Percentiles rank a stretch among this genome's conserved stretches.
Evolutionary conservation across 1,139 yeast species (phyloP).

Genomic region (Wickerhamiella infanticola): DNA sequence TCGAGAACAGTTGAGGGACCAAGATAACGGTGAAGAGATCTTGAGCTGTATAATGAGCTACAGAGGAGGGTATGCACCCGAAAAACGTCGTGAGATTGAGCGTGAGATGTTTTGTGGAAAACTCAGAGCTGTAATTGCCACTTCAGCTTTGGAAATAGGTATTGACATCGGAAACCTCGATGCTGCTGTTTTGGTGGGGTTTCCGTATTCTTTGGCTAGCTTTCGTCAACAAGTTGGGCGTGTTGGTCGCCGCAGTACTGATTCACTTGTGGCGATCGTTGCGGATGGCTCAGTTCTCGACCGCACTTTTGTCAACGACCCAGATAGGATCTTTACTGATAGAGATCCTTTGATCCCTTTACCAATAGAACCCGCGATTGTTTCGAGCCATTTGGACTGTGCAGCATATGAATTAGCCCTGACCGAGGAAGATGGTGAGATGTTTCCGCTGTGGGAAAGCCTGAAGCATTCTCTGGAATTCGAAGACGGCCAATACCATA

Average conservation of each 20-base stretch:
- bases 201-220: slow-evolving; percentile 73
- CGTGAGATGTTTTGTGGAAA: slow-evolving; percentile 78
- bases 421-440: slow-evolving; percentile 36
- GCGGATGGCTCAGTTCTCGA: slow-evolving; percentile 80
- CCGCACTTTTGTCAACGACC: slow-evolving; percentile 63
- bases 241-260: slow-evolving; percentile 71
- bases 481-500: slow-evolving; percentile 38
- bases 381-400: slow-evolving; percentile 82
- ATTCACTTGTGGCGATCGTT: slow-evolving; percentile 67
- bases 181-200: slow-evolving; percentile 83
- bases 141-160: slow-evolving; percentile 90
- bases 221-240: slow-evolving; percentile 93
- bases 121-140: slow-evolving; percentile 74
- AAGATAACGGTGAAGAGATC: slow-evolving; percentile 24
- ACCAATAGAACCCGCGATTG: slow-evolving; percentile 39
- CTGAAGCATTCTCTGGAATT: neutral
- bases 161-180: slow-evolving; percentile 87
- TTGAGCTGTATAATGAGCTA: slow-evolving; percentile 62
- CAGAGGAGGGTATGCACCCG: slow-evolving; percentile 83
- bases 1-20: slow-evolving; percentile 33
- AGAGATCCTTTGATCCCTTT: slow-evolving; percentile 29
- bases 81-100: slow-evolving; percentile 77
- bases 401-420: slow-evolving; percentile 82
- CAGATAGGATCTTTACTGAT: slow-evolving; percentile 42
- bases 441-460: slow-evolving; percentile 27